A percentile compares a stretch with the other conserved stretches of the same genome.
phyloP scores from a whole-genome alignment of 805 yeast species.

The Torulaspora delbrueckii region DNA sequence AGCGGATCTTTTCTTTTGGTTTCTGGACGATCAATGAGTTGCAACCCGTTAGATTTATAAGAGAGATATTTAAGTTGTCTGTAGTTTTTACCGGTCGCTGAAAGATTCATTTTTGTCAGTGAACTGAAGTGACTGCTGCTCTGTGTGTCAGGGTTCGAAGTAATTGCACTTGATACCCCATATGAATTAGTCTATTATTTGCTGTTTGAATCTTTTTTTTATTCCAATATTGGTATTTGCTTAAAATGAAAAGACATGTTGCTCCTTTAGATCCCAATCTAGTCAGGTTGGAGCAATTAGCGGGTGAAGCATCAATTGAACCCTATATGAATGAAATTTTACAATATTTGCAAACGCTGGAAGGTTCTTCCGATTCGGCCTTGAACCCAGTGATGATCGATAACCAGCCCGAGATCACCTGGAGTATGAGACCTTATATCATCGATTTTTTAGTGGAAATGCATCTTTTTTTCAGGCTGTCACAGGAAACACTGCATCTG shows the following conservation, averaged over 20 bases:
- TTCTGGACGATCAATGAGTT: background rate
- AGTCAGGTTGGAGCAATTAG: slow-evolving; percentile 42
- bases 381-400: slow-evolving; percentile 57
- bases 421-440: slow-evolving; percentile 72
- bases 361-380: slow-evolving; percentile 18
- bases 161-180: background rate
- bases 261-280: slow-evolving; percentile 38
- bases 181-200: background rate
- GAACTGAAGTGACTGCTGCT: background rate
- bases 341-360: slow-evolving; percentile 39
- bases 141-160: background rate
- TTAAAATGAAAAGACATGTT: slow-evolving; percentile 7
- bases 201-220: background rate
- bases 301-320: slow-evolving; percentile 38
- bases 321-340: slow-evolving; percentile 44
- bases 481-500: slow-evolving; percentile 60
- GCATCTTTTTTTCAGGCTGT: slow-evolving; percentile 55
- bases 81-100: background rate
- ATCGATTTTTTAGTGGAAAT: slow-evolving; percentile 72
- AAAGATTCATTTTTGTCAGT: background rate
- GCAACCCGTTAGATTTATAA: background rate
- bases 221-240: background rate
- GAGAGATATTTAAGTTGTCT: background rate
- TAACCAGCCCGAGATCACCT: slow-evolving; percentile 78
- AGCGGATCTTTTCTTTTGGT: background rate